Conservation (phyloP, 495 filamentous ascomycete genomes). For the Lindgomyces ingoldianus region DNA sequence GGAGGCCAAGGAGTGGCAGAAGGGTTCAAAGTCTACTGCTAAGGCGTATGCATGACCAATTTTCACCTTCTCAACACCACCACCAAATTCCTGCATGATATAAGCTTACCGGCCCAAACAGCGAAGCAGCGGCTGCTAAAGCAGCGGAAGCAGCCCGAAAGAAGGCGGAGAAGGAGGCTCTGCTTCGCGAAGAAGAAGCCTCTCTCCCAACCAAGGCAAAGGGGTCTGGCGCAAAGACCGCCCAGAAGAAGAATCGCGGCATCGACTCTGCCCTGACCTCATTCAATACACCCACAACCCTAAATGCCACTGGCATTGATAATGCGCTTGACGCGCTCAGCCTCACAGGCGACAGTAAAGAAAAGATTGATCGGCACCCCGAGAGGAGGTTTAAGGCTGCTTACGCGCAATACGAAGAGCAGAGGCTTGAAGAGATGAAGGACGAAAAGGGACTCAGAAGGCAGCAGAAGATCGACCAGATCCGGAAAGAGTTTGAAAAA, state of each 20-base stretch:
- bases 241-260: conserved; percentile 66
- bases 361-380: conserved; percentile 82
- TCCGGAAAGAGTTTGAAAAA: conserved; percentile 88
- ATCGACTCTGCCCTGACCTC: conserved; percentile 44
- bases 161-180: conserved; percentile 83
- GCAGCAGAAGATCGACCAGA: conserved; percentile 76
- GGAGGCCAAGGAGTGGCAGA: conserved; percentile 78
- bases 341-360: conserved; percentile 55
- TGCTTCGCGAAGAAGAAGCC: conserved; percentile 81
- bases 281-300: conserved; percentile 51
- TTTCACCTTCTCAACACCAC: background rate
- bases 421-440: conserved; percentile 82
- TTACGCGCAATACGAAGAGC: conserved; percentile 80
- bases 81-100: background rate
- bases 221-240: conserved; percentile 60
- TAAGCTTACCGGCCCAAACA: conserved; percentile 41
- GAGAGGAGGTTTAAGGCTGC: conserved; percentile 85
- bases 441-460: conserved; percentile 75
- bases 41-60: conserved; percentile 69
- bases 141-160: conserved; percentile 82
- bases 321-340: conserved; percentile 83
- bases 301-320: conserved; percentile 85
- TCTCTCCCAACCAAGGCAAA: conserved; percentile 59
- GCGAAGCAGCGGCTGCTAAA: conserved; percentile 82
- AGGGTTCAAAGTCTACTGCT: conserved; percentile 77